Percentiles rank a stretch among this genome's conserved stretches.
These are phyloP conservation scores for Porphyrellus cyaneotinctus DNA, from an alignment of 768 basidiomycete species.

Conservation along the genomic window DNA sequence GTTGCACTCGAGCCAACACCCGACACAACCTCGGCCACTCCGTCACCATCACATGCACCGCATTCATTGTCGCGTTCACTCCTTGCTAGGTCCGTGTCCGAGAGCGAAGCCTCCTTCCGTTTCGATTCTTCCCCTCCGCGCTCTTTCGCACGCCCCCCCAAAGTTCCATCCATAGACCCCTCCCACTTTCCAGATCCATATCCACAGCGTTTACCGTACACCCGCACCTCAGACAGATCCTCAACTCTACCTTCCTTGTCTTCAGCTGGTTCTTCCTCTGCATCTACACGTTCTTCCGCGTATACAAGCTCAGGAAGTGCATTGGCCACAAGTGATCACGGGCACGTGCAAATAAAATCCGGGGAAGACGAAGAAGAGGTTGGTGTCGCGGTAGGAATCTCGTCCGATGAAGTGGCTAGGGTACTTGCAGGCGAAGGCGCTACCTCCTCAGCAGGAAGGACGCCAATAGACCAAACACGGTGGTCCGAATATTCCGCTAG, in stretches of 20 bases:
- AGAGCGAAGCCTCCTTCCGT: conserved; percentile 36
- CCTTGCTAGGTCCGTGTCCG: conserved; percentile 38
- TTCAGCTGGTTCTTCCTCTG: conserved; percentile 65
- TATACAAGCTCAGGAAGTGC: conserved; percentile 71
- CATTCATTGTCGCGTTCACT: conserved; percentile 31
- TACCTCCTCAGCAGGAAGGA: conserved; percentile 43
- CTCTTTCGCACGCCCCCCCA: conserved; percentile 42
- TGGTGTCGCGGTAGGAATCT: conserved; percentile 52
- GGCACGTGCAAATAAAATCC: conserved; percentile 62
- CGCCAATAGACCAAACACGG: conserved; percentile 57
- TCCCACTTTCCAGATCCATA: conserved; percentile 70
- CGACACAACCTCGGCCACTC: conserved; percentile 20
- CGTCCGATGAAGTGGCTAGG: conserved; percentile 62
- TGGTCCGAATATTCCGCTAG: conserved; percentile 75
- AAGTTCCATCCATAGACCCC: conserved; percentile 51
- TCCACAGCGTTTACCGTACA: conserved; percentile 53
- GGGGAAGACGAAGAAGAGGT: conserved; percentile 57
- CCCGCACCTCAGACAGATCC: conserved; percentile 33
- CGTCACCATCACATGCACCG: conserved; percentile 21
- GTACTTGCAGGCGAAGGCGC: conserved; percentile 52
- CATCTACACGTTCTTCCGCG: conserved; percentile 71
- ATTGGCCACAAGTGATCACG: conserved; percentile 55
- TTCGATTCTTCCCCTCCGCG: conserved; percentile 34
- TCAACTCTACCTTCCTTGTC: conserved; percentile 57
- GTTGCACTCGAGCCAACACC: conserved; percentile 5